Percentiles rank a stretch among this genome's conserved stretches.
phyloP scores from a whole-genome alignment of 139 green algal genomes.

The Zygnema circumcarinatum region DNA sequence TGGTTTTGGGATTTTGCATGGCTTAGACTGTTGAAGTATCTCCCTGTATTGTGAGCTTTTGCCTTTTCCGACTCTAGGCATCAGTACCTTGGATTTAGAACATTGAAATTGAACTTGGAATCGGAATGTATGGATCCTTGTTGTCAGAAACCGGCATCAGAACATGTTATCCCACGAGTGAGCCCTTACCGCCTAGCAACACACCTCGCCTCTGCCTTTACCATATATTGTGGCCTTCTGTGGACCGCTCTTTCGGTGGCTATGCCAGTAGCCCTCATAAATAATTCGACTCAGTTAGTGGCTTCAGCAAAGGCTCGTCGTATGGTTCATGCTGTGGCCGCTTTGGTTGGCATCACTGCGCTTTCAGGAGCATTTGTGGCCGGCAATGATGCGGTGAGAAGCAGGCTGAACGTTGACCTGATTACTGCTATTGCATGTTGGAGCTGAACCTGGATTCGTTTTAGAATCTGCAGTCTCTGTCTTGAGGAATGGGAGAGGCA shows the following conservation, averaged over 20 bases:
- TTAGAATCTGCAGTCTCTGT: no score
- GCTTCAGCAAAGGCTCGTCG: conserved; percentile 48
- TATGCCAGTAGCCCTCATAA: conserved; percentile 59
- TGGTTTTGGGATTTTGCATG: no score
- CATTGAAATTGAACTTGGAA: no score
- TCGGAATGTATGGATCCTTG: no score
- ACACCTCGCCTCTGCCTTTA: conserved; percentile 93
- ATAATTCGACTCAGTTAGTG: conserved; percentile 24
- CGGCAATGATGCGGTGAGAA: conserved; percentile 62
- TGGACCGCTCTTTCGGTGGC: conserved; percentile 89
- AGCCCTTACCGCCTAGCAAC: conserved; percentile 93
- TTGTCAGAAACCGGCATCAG: conserved; percentile 65
- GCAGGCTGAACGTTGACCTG: no score
- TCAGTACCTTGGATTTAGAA: no score
- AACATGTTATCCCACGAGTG: conserved; percentile 82
- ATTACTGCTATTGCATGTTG: no score
- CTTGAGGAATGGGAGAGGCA: no score
- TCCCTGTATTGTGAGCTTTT: no score
- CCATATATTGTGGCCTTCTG: conserved; percentile 79
- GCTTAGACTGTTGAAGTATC: no score
- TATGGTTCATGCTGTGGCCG: conserved; percentile 73
- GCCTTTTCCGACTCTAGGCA: no score
- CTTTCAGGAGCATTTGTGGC: conserved; percentile 76
- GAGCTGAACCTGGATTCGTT: no score
- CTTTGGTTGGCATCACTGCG: conserved; percentile 88